Conservation (phyloP, 768 basidiomycete species). For the Hericium coralloides region DNA sequence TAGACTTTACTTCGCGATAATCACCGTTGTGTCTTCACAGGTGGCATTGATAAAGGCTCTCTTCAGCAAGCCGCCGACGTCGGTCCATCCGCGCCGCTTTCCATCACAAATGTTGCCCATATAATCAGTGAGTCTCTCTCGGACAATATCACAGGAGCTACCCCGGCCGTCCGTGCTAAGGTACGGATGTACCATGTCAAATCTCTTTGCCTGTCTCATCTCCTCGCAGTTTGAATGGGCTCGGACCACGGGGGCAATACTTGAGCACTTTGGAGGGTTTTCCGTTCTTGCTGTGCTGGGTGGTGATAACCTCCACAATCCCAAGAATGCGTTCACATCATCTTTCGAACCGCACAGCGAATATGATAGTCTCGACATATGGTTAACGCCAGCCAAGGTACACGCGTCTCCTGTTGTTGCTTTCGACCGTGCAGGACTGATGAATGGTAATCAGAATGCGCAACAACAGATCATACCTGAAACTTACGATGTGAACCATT, state of each 20-base stretch:
- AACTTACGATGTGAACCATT: neutral
- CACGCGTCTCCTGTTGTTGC: neutral
- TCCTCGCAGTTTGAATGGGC: conserved; percentile 1
- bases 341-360: neutral
- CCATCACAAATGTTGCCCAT: conserved; percentile 1
- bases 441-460: neutral
- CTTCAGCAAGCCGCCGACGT: neutral
- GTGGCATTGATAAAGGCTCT: neutral
- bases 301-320: conserved; percentile 3
- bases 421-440: neutral
- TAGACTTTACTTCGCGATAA: neutral
- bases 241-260: neutral
- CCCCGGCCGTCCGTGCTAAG: neutral
- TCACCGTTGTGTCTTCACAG: neutral
- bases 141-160: neutral
- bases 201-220: neutral
- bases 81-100: neutral
- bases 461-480: neutral
- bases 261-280: conserved; percentile 2
- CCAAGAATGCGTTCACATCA: conserved; percentile 4
- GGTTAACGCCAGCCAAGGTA: conserved; percentile 4
- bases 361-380: conserved; percentile 4
- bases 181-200: neutral
- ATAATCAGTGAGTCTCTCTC: neutral
- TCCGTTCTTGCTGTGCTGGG: conserved; percentile 1